Evolutionary conservation across 1,139 yeast species (phyloP).

Genomic region (Debaryomycetaceae sp.): DNA sequence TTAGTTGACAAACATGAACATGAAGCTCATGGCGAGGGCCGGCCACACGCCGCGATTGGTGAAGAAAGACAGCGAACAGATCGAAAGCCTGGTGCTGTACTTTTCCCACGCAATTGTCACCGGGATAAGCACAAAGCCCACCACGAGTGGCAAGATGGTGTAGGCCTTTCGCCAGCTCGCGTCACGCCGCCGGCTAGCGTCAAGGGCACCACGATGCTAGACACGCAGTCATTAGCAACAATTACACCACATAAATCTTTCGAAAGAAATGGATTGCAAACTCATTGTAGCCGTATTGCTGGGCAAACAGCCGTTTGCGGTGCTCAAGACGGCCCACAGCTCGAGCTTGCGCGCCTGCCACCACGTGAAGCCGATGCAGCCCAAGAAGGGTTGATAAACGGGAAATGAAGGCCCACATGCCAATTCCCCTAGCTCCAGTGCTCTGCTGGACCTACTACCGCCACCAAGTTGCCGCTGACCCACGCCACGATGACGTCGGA

Average conservation of each 20-base stretch:
- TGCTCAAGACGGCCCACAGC: conserved; percentile 33
- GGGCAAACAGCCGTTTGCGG: conserved; percentile 29
- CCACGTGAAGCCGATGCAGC: too few species aligned
- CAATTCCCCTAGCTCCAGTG: conserved; percentile 71
- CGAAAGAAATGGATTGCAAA: conserved; percentile 24
- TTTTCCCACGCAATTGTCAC: conserved; percentile 29
- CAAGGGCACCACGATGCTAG: conserved; percentile 35
- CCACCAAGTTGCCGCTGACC: conserved; percentile 15
- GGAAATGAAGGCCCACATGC: conserved; percentile 75
- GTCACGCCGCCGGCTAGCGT: conserved; percentile 33
- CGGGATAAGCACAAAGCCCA: conserved; percentile 32
- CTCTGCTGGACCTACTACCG: conserved; percentile 18
- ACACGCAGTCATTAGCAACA: conserved; percentile 23
- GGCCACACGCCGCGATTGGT: conserved; percentile 36
- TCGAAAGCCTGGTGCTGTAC: conserved; percentile 25
- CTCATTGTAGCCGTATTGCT: conserved; percentile 3
- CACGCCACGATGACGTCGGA: conserved; percentile 22
- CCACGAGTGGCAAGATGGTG: conserved; percentile 32
- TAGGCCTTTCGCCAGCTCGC: conserved; percentile 26
- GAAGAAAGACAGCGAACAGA: conserved; percentile 28
- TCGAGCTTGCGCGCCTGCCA: conserved; percentile 24
- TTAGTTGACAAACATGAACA: conserved; percentile 26
- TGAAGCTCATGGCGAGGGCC: conserved; percentile 23
- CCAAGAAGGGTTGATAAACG: conserved; percentile 58
- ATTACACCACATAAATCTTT: conserved; percentile 33